Conservation (phyloP, 1,284 basidiomycete species). For the Ustilago crameri region DNA sequence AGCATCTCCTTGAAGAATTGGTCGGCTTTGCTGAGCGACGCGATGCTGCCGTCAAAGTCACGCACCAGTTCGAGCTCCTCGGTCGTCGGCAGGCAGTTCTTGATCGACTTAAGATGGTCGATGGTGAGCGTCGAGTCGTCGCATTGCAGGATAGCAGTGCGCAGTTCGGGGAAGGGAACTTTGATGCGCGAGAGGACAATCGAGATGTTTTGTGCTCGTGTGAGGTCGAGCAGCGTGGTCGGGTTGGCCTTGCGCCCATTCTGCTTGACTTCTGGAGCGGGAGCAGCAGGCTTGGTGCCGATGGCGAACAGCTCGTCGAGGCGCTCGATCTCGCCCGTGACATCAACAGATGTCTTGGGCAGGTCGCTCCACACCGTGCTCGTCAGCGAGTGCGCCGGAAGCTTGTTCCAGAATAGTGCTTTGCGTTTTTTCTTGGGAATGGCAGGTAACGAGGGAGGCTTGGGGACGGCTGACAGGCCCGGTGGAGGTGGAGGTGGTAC, state of each 20-base stretch:
- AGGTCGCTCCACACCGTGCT: constrained; percentile 81
- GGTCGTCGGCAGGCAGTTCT: constrained; percentile 52
- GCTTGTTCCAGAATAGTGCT: constrained; percentile 88
- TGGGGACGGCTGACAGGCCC: constrained; percentile 20
- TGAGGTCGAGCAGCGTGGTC: constrained; percentile 54
- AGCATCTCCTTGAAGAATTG: constrained; percentile 86
- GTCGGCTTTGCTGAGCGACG: constrained; percentile 75
- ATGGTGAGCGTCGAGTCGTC: constrained; percentile 48
- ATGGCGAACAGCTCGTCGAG: constrained; percentile 80
- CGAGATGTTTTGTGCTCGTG: constrained; percentile 50
- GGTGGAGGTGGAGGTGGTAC: constrained; percentile 36
- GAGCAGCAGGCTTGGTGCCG: constrained; percentile 68
- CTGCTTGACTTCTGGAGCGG: constrained; percentile 26
- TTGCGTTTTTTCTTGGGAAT: constrained; percentile 74
- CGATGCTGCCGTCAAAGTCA: constrained; percentile 55
- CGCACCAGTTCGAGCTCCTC: constrained; percentile 60
- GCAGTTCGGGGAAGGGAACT: constrained; percentile 54
- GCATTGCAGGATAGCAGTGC: constrained; percentile 49
- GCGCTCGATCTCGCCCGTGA: constrained; percentile 67
- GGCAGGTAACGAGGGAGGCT: constrained; percentile 30
- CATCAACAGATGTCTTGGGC: constrained; percentile 69
- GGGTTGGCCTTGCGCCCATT: constrained; percentile 32
- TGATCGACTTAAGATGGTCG: constrained; percentile 56
- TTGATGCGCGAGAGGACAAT: constrained; percentile 61
- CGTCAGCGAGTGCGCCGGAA: constrained; percentile 71